Evolutionary conservation across 2,329 filamentous ascomycete genomes (phyloP).

Genomic region (Fusarium sp.): DNA sequence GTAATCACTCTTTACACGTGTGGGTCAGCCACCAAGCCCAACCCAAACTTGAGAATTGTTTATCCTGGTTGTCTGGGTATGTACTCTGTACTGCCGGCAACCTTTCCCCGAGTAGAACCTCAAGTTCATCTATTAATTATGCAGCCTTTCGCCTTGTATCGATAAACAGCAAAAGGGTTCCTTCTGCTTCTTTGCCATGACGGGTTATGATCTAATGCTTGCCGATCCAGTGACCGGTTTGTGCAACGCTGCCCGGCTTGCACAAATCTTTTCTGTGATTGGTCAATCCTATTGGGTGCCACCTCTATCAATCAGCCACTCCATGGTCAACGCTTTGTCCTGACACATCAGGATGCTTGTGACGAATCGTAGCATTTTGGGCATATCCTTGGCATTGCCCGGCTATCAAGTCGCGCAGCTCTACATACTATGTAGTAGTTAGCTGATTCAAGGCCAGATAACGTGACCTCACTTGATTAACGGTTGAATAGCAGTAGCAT

Average conservation of each 20-base stretch:
- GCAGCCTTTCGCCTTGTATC: conserved; percentile 23
- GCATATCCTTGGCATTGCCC: conserved; percentile 20
- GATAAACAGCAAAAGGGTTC: conserved; percentile 16
- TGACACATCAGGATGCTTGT: conserved; percentile 21
- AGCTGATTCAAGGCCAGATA: conserved; percentile 8
- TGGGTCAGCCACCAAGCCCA: conserved; percentile 8
- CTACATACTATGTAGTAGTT: no score
- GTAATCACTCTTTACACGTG: conserved; percentile 32
- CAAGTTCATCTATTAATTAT: conserved; percentile 3
- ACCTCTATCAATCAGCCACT: conserved; percentile 45
- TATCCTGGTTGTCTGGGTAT: not conserved
- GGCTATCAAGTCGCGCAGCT: not conserved
- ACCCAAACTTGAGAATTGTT: not conserved
- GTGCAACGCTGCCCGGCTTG: conserved; percentile 19
- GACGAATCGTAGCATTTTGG: conserved; percentile 26
- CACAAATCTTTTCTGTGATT: conserved; percentile 16
- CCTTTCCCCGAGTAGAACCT: conserved; percentile 3
- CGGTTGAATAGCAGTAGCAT: not conserved
- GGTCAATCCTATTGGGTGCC: conserved; percentile 5
- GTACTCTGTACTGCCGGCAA: not conserved
- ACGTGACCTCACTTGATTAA: not conserved
- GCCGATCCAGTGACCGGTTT: conserved; percentile 44
- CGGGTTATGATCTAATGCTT: conserved; percentile 41
- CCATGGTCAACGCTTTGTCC: conserved; percentile 13
- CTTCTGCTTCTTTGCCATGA: conserved; percentile 35